A percentile compares a stretch with the other conserved stretches of the same genome.
phyloP scores from a whole-genome alignment of 805 yeast genomes.

The Lachancea kluyveri region DNA sequence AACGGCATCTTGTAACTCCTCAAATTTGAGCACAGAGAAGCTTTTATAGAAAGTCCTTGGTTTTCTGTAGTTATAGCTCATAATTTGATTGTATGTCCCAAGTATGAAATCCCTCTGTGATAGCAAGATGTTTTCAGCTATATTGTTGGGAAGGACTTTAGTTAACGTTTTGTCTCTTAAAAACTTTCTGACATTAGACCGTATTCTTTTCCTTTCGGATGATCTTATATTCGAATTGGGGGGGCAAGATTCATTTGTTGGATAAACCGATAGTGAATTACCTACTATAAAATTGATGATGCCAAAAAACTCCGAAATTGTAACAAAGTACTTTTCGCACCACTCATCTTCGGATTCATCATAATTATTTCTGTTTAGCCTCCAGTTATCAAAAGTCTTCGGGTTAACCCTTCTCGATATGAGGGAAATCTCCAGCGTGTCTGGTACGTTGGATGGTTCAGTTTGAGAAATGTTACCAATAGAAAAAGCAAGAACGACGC shows the following conservation, averaged over 20 bases:
- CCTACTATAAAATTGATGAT: neutral
- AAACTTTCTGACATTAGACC: slow-evolving; percentile 1
- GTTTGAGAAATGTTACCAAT: neutral
- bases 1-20: neutral
- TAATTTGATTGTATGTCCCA: neutral
- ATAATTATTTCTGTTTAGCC: neutral
- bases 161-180: neutral
- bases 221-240: neutral
- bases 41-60: neutral
- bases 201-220: neutral
- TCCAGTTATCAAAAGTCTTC: slow-evolving; percentile 1
- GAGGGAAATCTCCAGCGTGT: neutral
- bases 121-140: neutral
- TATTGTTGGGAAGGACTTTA: neutral
- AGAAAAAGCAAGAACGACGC: neutral
- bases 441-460: neutral
- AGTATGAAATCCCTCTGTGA: slow-evolving; percentile 1
- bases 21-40: neutral
- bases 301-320: neutral
- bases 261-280: neutral
- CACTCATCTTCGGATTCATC: neutral
- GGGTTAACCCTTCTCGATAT: neutral
- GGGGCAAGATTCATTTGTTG: neutral
- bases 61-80: neutral
- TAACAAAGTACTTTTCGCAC: slow-evolving; percentile 1